Evolutionary conservation across 768 basidiomycete species (phyloP).

Genomic region (Sistotremastrum niveocremeum): DNA sequence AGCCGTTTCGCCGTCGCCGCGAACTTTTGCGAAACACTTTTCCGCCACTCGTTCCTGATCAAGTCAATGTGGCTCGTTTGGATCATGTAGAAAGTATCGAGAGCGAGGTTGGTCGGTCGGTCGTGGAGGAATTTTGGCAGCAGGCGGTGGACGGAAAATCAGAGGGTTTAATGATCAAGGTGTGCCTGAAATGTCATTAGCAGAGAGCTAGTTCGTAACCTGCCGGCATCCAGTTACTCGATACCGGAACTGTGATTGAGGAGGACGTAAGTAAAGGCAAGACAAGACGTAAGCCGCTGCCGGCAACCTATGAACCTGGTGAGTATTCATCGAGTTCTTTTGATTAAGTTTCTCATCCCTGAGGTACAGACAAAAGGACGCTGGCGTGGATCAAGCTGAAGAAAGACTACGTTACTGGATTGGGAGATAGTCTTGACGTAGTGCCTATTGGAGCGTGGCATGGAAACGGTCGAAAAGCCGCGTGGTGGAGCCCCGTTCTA

Average conservation of each 20-base stretch:
- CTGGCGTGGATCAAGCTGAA: constrained; percentile 86
- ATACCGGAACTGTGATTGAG: constrained; percentile 32
- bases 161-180: constrained; percentile 94
- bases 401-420: constrained; percentile 75
- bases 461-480: constrained; percentile 77
- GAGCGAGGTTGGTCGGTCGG: constrained; percentile 45
- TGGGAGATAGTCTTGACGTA: constrained; percentile 65
- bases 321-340: constrained; percentile 7
- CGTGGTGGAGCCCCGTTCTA: constrained; percentile 88
- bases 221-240: constrained; percentile 40
- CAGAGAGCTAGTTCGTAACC: constrained; percentile 5
- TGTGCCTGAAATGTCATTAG: constrained; percentile 15
- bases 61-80: constrained; percentile 42
- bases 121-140: constrained; percentile 64
- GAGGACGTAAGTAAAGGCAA: constrained; percentile 22
- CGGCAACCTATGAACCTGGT: constrained; percentile 79
- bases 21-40: constrained; percentile 50
- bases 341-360: background rate
- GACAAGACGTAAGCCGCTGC: constrained; percentile 49
- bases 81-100: constrained; percentile 63
- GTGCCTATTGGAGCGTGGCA: constrained; percentile 77
- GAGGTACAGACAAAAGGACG: constrained; percentile 55
- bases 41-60: constrained; percentile 32
- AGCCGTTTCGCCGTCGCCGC: constrained; percentile 60
- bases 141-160: constrained; percentile 61